Percentiles rank a stretch among this genome's conserved stretches.
Conservation (phyloP, 1,284 basidiomycete species). For the Naganishia albida region DNA sequence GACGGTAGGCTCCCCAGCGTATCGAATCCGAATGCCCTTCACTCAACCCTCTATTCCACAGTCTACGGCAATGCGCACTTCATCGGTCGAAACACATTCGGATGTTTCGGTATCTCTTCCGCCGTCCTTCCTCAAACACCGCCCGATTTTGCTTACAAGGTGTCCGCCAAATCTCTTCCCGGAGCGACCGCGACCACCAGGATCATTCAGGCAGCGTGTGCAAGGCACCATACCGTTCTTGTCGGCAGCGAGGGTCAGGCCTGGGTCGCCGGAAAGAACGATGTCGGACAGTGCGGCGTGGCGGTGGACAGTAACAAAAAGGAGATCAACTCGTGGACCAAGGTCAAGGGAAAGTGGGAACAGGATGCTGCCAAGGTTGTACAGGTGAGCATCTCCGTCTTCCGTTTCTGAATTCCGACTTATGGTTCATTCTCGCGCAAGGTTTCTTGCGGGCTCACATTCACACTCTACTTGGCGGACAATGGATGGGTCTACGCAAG, state of each 20-base stretch:
- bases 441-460: conserved; percentile 77
- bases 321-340: conserved; percentile 38
- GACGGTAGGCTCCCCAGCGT: conserved; percentile 55
- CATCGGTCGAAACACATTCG: conserved; percentile 34
- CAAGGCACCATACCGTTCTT: conserved; percentile 77
- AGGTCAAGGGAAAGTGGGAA: conserved; percentile 47
- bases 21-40: not conserved
- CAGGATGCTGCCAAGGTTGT: conserved; percentile 44
- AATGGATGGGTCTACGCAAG: conserved; percentile 84
- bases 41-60: not conserved
- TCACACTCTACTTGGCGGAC: conserved; percentile 77
- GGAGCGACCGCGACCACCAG: conserved; percentile 64
- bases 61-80: conserved; percentile 38
- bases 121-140: conserved; percentile 21
- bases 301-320: conserved; percentile 33
- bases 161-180: conserved; percentile 1
- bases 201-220: conserved; percentile 80
- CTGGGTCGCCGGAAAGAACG: conserved; percentile 82
- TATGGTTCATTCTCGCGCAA: conserved; percentile 38
- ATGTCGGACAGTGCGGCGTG: conserved; percentile 66
- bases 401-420: too few species aligned
- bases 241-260: conserved; percentile 77
- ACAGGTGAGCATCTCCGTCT: conserved; percentile 33
- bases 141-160: conserved; percentile 14
- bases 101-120: conserved; percentile 21